Conservation (phyloP, 2,329 filamentous ascomycete genomes). For the Aspergillus pseudotamarii region DNA sequence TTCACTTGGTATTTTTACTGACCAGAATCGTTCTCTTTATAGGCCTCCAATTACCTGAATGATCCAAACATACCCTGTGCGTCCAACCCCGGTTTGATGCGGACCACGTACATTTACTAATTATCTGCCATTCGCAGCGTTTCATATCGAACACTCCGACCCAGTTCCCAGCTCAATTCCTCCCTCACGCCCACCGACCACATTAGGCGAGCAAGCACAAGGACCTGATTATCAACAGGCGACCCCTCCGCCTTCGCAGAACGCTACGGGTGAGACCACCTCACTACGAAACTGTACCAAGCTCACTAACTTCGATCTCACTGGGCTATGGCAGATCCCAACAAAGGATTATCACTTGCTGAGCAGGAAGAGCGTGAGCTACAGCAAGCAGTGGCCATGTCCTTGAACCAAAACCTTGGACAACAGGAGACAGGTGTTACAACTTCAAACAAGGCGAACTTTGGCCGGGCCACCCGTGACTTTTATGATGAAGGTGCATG, state of each 20-base stretch:
- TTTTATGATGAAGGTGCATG: constrained; percentile 58
- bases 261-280: constrained; percentile 32
- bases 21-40: background rate
- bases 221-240: constrained; percentile 25
- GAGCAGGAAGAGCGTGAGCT: constrained; percentile 50
- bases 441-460: constrained; percentile 43
- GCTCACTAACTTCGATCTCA: constrained; percentile 20
- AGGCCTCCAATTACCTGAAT: constrained; percentile 27
- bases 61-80: constrained; percentile 31
- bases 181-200: constrained; percentile 52
- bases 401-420: constrained; percentile 45
- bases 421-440: constrained; percentile 60
- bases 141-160: constrained; percentile 42
- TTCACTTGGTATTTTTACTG: background rate
- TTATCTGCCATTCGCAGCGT: constrained; percentile 29
- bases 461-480: constrained; percentile 58
- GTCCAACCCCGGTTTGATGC: constrained; percentile 5
- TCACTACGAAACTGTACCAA: background rate
- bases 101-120: constrained; percentile 6
- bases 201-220: constrained; percentile 35
- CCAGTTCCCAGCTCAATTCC: constrained; percentile 39
- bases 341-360: constrained; percentile 40
- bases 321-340: constrained; percentile 24
- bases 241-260: constrained; percentile 29
- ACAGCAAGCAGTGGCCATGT: constrained; percentile 51